phyloP scores from a whole-genome alignment of 176 grass and related monocot genomes.

The Rhipidocladum racemiflorum region DNA sequence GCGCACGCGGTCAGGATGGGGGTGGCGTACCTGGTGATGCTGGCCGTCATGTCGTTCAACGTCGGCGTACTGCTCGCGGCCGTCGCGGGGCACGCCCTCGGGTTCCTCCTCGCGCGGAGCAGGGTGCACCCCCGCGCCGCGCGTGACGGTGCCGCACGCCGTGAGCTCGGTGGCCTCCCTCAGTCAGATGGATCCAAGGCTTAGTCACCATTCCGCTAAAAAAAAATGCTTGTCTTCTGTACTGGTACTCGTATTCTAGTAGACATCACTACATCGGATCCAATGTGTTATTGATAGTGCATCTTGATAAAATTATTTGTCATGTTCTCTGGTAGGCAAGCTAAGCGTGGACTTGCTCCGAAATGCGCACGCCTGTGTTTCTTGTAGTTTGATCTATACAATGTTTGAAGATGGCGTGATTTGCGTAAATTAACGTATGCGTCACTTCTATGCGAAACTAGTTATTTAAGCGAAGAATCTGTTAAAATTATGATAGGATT shows the following conservation, averaged over 20 bases:
- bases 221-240: neutral
- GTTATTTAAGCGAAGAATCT: no score
- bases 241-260: no score
- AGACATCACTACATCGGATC: neutral
- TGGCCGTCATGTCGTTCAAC: conserved; percentile 75
- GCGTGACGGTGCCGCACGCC: neutral
- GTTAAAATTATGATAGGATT: no score
- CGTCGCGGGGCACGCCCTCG: conserved; percentile 53
- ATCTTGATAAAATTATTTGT: neutral
- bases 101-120: conserved; percentile 64
- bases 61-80: conserved; percentile 55
- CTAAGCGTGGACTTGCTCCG: no score
- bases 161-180: conserved; percentile 5
- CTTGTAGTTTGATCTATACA: no score
- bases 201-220: neutral
- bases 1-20: conserved; percentile 46
- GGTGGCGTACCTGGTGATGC: conserved; percentile 60
- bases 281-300: neutral
- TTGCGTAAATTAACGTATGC: no score
- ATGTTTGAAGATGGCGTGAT: no score
- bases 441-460: no score
- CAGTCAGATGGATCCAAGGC: conserved; percentile 23
- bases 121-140: conserved; percentile 30
- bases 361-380: no score
- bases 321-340: no score